Evolutionary conservation across 495 filamentous ascomycete species (phyloP), one percentile per base, ranked within the genome.

Genomic region (Peziza echinospora): DNA sequence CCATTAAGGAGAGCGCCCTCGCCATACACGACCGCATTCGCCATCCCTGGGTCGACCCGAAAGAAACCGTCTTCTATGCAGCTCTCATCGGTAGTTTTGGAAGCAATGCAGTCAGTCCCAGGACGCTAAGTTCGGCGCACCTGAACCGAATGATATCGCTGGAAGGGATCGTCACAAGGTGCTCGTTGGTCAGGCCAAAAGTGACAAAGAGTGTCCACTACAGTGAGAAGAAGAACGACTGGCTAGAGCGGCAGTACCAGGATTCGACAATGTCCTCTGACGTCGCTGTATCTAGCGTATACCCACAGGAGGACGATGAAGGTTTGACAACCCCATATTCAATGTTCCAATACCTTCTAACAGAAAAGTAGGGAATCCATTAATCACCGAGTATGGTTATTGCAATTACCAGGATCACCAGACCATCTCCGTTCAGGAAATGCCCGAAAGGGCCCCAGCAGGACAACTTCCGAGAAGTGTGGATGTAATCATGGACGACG

Each of bases 351-450:
- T 34, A 34, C n/a, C 8, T 34, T n/a, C 30, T 37, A 37, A 37
- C 6, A 5, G 19, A 37, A n/a, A 17, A 37, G 19, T 21, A 43
- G 72, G 73, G 25, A 77, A 76, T 46, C 71, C 72, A 59, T 71
- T 99, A 13, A 76, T 81, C 52, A 96, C 91, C 30, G 91, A 99
- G 58, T 96, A 93, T 62, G 89, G 89, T 7, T 83, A 91, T 62
- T 89, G 77, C 61, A 89, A 79, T 17, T 99, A 94, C 61, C 73
- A 87, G 59, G 89, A 99, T 60, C 91, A 99, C 62, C 89, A 99
- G 60, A 86, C 84, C 16, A 84, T 99, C 42, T 96, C 89, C 0
- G 93, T 99, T 56, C 89, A 99, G 68, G 89, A 99, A 70, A 99
- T 99, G 89, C 89, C 89, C 11, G 89, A 99, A 61, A 71, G 89